Conservation (phyloP, 805 yeast species). For the Metahyphopichia silvanorum region DNA sequence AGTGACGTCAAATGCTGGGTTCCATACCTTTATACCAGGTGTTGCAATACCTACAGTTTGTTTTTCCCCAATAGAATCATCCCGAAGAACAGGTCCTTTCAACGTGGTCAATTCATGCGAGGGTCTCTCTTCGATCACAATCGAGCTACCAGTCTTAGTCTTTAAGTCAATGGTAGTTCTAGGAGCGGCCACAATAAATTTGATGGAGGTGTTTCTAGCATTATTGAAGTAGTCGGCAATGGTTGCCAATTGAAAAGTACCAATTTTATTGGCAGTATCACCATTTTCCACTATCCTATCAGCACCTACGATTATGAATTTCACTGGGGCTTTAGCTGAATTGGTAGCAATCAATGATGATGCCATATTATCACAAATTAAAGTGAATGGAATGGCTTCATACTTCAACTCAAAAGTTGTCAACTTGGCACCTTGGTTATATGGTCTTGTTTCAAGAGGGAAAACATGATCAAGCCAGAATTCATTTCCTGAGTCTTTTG, state of each 20-base stretch:
- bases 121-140: conserved; percentile 86
- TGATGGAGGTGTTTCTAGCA: conserved; percentile 34
- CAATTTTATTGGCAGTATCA: conserved; percentile 95
- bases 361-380: conserved; percentile 90
- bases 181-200: conserved; percentile 94
- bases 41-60: conserved; percentile 78
- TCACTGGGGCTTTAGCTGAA: conserved; percentile 58
- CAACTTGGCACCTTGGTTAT: conserved; percentile 91
- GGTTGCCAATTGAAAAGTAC: conserved; percentile 84
- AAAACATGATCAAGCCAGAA: conserved; percentile 67
- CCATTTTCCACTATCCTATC: conserved; percentile 92
- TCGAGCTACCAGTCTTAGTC: conserved; percentile 66
- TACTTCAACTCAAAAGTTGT: conserved; percentile 88
- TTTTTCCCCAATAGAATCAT: conserved; percentile 30
- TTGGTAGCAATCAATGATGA: conserved; percentile 60
- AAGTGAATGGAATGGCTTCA: conserved; percentile 82
- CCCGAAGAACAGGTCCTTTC: conserved; percentile 49
- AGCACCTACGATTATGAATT: conserved; percentile 90
- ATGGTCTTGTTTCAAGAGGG: conserved; percentile 93
- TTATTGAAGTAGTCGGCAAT: conserved; percentile 53
- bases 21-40: conserved; percentile 84
- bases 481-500: conserved; percentile 24
- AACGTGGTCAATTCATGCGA: conserved; percentile 72
- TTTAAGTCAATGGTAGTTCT: conserved; percentile 79
- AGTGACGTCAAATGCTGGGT: conserved; percentile 94